Base-by-base conservation (phyloP, 768 basidiomycete genomes). In the Mrakia gelida region DNA sequence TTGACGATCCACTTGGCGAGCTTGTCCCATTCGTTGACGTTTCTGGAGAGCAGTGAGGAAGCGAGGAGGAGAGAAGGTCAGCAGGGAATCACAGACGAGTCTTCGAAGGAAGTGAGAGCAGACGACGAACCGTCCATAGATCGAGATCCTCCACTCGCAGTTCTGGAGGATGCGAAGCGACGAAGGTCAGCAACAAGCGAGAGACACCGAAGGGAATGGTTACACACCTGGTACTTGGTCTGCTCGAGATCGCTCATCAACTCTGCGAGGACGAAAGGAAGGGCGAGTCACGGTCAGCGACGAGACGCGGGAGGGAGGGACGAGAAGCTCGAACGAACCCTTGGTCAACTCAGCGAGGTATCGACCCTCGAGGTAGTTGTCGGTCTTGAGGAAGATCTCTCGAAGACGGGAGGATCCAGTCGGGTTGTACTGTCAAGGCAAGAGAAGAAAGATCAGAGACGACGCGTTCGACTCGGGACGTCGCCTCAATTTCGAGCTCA, bases 321-420 rank as follows among this genome's bases (percentile, higher is more conserved):
- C 75, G 23, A 32, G 16, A 52, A 52, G 18, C 16, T 21, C 16
- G 18, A 11, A 77, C 85, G 5, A 74, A 93, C 95, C 94, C 86
- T 90, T 90, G 0, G 96, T 98, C 61, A 98, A 85, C 82, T 98
- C 97, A 11, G 97, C 97, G 34, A 99, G 87, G 83, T 99, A 99
- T 67, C 91, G 87, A 2, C 97, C 97, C 80, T 94, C 85, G 73
- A 98, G 92, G 79, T 90, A 91, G 83, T 99, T 99, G 83, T 99
- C 97, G 2, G 95, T 97, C 87, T 99, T 99, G 79, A 99, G 84
- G 86, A 99, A 99, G 80, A 99, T 98, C 85, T 99, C 97, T 67
- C 97, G 87, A 80, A 99, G 85, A 45, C 97, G 87, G 6, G 93
- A 95, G 85, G 98, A 95, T 77, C 97, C 97, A 79, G 83, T 94